Percentiles rank a stretch among this genome's conserved stretches.
Conservation (phyloP, 1,284 basidiomycete species). For the Cutaneotrichosporon cyanovorans region DNA sequence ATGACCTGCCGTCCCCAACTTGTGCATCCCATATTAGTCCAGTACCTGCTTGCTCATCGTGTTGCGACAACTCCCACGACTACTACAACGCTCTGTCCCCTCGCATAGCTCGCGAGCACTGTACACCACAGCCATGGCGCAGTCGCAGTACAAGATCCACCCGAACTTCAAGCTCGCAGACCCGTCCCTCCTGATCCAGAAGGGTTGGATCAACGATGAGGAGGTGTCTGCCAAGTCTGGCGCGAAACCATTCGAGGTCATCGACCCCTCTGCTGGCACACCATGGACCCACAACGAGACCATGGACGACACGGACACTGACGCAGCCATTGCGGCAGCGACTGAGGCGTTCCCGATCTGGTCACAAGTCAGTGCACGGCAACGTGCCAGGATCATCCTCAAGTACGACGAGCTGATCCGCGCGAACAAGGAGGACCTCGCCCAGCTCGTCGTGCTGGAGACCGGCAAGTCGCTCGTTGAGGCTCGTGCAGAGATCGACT, state of each 20-base stretch:
- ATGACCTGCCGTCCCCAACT: no score
- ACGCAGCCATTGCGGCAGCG: conserved; percentile 16
- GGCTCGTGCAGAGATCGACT: conserved; percentile 66
- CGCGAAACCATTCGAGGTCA: conserved; percentile 10
- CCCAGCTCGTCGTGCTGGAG: conserved; percentile 47
- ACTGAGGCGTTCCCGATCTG: conserved; percentile 15
- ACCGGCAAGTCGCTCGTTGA: conserved; percentile 79
- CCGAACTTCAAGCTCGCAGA: conserved; percentile 16
- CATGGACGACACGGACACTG: conserved; percentile 17
- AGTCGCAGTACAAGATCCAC: conserved; percentile 10
- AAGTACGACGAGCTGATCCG: conserved; percentile 16
- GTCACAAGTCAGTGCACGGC: conserved; percentile 7
- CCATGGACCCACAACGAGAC: conserved; percentile 9
- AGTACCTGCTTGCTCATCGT: no score
- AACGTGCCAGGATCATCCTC: conserved; percentile 19
- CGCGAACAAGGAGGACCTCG: conserved; percentile 21
- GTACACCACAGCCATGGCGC: no score
- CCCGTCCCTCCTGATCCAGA: conserved; percentile 10
- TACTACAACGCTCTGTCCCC: no score
- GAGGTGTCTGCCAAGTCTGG: conserved; percentile 2
- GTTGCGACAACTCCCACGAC: no score
- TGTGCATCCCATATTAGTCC: no score
- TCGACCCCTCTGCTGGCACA: conserved; percentile 16
- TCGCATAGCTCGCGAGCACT: no score
- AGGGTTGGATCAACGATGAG: conserved; percentile 17